Evolutionary conservation across 106 monocot species (phyloP).

Genomic region (Dioscorea dumetorum): DNA sequence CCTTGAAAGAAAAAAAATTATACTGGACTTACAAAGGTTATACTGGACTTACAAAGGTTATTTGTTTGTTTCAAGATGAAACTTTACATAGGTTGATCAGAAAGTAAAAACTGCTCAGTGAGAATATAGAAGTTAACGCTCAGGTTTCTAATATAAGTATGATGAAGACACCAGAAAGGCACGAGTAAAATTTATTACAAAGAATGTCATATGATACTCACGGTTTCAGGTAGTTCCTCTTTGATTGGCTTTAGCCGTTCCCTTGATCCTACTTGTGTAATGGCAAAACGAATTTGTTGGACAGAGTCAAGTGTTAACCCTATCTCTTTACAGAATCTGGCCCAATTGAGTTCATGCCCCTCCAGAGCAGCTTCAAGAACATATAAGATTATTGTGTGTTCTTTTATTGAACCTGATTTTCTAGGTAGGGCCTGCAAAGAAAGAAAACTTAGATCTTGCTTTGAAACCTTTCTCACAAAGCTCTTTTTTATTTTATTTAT

Average conservation of each 20-base stretch:
- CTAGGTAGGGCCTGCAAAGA: constrained; percentile 32
- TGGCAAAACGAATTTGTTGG: constrained; percentile 40
- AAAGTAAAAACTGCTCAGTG: too few species aligned
- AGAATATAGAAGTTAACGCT: neutral
- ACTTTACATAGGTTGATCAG: too few species aligned
- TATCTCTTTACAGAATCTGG: constrained; percentile 57
- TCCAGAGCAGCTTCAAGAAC: constrained; percentile 82
- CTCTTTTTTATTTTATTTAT: too few species aligned
- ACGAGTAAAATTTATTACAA: neutral
- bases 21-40: too few species aligned
- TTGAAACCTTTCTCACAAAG: too few species aligned
- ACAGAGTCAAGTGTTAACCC: constrained; percentile 56
- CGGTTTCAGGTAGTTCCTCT: constrained; percentile 80
- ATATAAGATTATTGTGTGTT: constrained; percentile 61
- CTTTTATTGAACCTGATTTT: constrained; percentile 62
- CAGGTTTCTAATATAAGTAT: neutral
- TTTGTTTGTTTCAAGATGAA: too few species aligned
- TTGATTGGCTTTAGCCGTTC: constrained; percentile 89
- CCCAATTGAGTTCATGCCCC: constrained; percentile 63
- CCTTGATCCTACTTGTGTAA: constrained; percentile 59
- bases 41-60: too few species aligned
- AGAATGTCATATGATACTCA: constrained; percentile 25
- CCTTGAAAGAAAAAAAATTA: too few species aligned
- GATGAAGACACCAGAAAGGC: neutral
- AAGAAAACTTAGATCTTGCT: neutral